Conservation (phyloP, 139 green algal genomes). For the Tetradesmus lagerheimii region DNA sequence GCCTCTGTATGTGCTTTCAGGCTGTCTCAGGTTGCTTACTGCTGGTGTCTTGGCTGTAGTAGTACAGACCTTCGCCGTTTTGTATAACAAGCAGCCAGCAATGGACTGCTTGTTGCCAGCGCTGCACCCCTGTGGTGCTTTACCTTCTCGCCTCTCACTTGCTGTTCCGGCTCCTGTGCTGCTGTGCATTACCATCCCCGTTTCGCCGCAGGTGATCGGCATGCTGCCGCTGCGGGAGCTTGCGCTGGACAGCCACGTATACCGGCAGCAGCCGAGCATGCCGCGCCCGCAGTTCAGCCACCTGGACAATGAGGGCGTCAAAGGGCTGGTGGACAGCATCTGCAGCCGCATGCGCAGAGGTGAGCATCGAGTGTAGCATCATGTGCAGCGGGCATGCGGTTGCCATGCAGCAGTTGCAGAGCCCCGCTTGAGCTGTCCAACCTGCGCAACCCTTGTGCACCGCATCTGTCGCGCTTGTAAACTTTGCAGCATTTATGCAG, state of each 20-base stretch:
- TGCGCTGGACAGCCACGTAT: slow-evolving; percentile 70
- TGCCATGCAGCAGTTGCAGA: not conserved
- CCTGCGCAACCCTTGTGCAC: no score
- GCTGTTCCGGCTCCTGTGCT: not conserved
- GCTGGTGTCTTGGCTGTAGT: no score
- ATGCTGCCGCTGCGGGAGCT: slow-evolving; percentile 72
- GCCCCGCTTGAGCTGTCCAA: no score
- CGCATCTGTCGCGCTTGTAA: no score
- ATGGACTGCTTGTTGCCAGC: not conserved
- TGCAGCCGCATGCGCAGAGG: slow-evolving; percentile 57
- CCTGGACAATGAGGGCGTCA: slow-evolving; percentile 78
- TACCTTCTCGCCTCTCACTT: not conserved
- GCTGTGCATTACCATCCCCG: not conserved
- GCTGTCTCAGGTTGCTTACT: no score
- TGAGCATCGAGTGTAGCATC: not conserved
- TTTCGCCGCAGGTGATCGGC: slow-evolving; percentile 43
- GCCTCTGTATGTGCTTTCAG: no score
- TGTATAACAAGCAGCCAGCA: not conserved
- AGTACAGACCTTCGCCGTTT: no score
- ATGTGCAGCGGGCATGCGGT: not conserved
- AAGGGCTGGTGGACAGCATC: slow-evolving; percentile 77
- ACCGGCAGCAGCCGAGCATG: slow-evolving; percentile 74
- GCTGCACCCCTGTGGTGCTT: no score
- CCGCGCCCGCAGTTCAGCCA: slow-evolving; percentile 71
- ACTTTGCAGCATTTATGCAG: not conserved